These are phyloP conservation scores for Lentinus polychrous DNA, from an alignment of 1,284 basidiomycete genomes.

Conservation along the genomic window DNA sequence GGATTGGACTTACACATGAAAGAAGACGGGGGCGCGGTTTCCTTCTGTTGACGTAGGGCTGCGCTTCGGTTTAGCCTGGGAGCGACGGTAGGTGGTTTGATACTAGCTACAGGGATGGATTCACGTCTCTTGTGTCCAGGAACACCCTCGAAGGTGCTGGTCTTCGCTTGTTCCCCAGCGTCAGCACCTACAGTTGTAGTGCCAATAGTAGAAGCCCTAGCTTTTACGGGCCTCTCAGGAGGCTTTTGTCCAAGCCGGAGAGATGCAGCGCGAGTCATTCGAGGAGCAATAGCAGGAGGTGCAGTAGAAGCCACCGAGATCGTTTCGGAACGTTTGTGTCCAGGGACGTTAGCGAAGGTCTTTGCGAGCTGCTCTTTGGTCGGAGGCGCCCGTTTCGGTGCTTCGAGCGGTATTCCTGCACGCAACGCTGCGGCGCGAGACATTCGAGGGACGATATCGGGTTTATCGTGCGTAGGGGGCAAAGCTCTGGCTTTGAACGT, in stretches of 20 bases:
- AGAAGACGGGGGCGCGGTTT: conserved; percentile 47
- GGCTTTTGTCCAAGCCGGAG: conserved; percentile 46
- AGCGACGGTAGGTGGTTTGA: conserved; percentile 51
- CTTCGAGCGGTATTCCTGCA: conserved; percentile 39
- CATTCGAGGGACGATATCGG: conserved; percentile 71
- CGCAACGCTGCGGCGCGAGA: conserved; percentile 74
- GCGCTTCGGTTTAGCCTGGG: conserved; percentile 70
- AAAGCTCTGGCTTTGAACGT: conserved; percentile 67
- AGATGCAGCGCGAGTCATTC: conserved; percentile 68
- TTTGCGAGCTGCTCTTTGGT: conserved; percentile 53
- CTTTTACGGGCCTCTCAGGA: conserved; percentile 16
- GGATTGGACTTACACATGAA: conserved; percentile 48
- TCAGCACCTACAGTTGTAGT: conserved; percentile 1
- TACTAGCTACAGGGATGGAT: conserved; percentile 61
- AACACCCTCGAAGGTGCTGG: conserved; percentile 59
- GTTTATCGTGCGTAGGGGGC: conserved; percentile 51
- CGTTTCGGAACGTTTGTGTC: conserved; percentile 61
- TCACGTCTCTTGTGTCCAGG: conserved; percentile 78
- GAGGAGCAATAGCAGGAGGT: conserved; percentile 62
- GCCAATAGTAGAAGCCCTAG: conserved; percentile 12
- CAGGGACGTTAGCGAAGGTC: conserved; percentile 70
- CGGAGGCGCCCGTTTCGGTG: conserved; percentile 37
- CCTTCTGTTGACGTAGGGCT: conserved; percentile 52
- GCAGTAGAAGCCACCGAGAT: conserved; percentile 70
- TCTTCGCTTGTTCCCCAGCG: conserved; percentile 8